Conservation (phyloP, 768 basidiomycete species). For the Tylopilus intermedius region DNA sequence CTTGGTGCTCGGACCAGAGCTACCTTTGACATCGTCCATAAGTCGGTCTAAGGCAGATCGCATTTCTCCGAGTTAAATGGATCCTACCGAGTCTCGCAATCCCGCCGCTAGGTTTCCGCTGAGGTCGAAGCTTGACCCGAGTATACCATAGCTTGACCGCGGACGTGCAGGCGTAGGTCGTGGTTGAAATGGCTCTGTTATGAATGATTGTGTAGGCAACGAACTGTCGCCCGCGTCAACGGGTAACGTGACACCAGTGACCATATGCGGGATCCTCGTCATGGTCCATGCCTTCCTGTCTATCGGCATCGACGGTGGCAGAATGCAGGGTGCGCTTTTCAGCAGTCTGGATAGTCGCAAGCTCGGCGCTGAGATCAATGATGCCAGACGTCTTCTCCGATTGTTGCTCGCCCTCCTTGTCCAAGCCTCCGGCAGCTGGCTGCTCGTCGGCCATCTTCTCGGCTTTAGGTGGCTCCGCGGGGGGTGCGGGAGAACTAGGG, state of each 20-base stretch:
- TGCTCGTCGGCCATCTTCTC: neutral
- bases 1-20: slow-evolving; percentile 23
- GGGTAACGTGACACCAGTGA: neutral
- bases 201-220: neutral
- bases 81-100: slow-evolving; percentile 39
- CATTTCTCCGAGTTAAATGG: slow-evolving; percentile 63
- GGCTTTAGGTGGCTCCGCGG: neutral
- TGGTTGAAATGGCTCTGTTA: slow-evolving; percentile 5
- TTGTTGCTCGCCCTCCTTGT: slow-evolving; percentile 31
- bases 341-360: slow-evolving; percentile 45
- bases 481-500: slow-evolving; percentile 8
- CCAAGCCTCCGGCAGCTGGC: slow-evolving; percentile 4
- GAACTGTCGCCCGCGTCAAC: neutral
- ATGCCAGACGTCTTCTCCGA: slow-evolving; percentile 35
- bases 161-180: slow-evolving; percentile 6
- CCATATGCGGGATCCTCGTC: neutral
- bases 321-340: slow-evolving; percentile 37
- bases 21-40: slow-evolving; percentile 58
- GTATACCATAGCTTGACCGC: slow-evolving; percentile 14
- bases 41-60: slow-evolving; percentile 67
- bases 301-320: neutral
- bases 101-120: slow-evolving; percentile 21
- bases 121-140: slow-evolving; percentile 23
- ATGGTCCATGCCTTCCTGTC: neutral
- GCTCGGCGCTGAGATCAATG: slow-evolving; percentile 41